Evolutionary conservation across 2,329 filamentous ascomycete species (phyloP), one percentile per base, ranked within the genome.

Genomic region (Diaporthe humulicola): DNA sequence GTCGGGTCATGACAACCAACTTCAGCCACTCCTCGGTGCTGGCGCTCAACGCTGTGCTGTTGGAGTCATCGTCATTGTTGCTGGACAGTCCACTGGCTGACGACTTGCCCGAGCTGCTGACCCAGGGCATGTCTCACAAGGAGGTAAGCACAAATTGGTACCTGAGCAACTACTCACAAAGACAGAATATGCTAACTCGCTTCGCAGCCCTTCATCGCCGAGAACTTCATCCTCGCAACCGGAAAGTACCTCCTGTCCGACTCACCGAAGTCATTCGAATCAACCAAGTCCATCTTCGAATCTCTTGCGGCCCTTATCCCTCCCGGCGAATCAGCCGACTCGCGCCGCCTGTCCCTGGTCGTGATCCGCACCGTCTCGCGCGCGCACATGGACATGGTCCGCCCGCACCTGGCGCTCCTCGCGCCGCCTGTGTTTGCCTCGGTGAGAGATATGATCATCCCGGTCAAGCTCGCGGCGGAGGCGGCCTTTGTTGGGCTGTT

Each of bases 401-500:
- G 94, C 38, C 94, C 96, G 19, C 95, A 98, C 82, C 88, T 98
- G 64, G 86, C 92, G 14, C 85, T 95, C 3, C 89, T 99, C n/a
- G 93, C 94, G 2, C 93, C 93, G 1, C 92, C 95, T 1, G 90
- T 98, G 58, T 99, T 99, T 83, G 92, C 94, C 56, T 94, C 94
- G 71, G 97, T 99, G 38, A 92, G 97, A 74, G 97, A 99, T 83
- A 88, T 92, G 14, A 92, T 98, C 8, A 98, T 99, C 77, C 97
- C 97, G 0, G 93, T 99, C 81, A 99, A 99, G 85, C 89, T 99
- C 38, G 93, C 96, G 0, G 96, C 97, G 2, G 97, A 99, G 85
- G 96, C 96, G 17, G 95, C 96, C 0, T 98, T 99, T 84, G 90
- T 99, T 73, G 91, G 95, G 67, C 88, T 98, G 6, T 98, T 99